Conservation (phyloP, 1,139 yeast genomes). For the Scheffersomyces illinoinensis region DNA sequence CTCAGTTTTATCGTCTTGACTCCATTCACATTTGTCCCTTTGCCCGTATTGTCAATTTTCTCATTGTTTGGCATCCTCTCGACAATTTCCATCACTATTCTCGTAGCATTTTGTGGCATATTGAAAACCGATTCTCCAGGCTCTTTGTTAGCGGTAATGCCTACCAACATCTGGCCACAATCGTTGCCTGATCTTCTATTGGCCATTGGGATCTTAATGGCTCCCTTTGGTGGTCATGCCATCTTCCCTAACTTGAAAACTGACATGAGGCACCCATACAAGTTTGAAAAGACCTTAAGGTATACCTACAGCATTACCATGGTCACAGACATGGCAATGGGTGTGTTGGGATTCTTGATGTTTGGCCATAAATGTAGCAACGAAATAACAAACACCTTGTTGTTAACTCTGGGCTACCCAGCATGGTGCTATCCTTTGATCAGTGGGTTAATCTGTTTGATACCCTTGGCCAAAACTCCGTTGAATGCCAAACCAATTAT, state of each 20-base stretch:
- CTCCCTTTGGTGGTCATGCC: constrained; percentile 67
- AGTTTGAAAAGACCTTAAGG: constrained; percentile 38
- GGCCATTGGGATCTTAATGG: constrained; percentile 58
- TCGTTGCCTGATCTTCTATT: constrained; percentile 41
- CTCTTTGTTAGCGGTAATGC: constrained; percentile 41
- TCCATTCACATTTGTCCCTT: constrained; percentile 48
- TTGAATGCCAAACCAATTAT: constrained; percentile 85
- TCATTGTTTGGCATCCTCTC: constrained; percentile 47
- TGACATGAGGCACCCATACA: constrained; percentile 58
- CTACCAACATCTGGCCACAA: constrained; percentile 49
- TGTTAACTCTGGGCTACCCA: constrained; percentile 75
- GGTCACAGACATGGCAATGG: constrained; percentile 73
- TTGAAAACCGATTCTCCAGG: constrained; percentile 44
- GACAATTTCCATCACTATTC: constrained; percentile 42
- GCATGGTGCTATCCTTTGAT: constrained; percentile 59
- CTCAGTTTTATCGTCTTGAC: constrained; percentile 44
- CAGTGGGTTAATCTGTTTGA: constrained; percentile 71
- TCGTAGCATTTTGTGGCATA: constrained; percentile 43
- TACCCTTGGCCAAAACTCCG: constrained; percentile 88
- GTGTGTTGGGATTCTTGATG: constrained; percentile 81
- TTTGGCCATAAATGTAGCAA: constrained; percentile 76
- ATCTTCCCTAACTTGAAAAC: constrained; percentile 58
- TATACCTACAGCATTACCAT: constrained; percentile 58
- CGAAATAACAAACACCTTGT: constrained; percentile 78
- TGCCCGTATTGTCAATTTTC: constrained; percentile 44